Conservation (phyloP, 2,329 filamentous ascomycete species). For the Fusarium cyanostomum region DNA sequence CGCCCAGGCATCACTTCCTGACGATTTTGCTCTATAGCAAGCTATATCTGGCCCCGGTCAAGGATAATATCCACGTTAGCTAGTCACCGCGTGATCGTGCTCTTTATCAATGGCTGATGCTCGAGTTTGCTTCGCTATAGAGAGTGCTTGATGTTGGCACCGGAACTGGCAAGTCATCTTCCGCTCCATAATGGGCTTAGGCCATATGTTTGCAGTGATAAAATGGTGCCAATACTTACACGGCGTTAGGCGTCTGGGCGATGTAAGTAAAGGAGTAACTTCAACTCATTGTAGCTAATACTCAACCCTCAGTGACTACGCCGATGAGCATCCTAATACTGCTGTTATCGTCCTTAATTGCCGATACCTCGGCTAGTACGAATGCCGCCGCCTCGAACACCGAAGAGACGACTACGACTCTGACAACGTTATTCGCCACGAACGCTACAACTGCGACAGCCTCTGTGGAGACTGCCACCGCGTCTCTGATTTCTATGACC, state of each 20-base stretch:
- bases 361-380: too few relatives aligned
- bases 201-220: too few relatives aligned
- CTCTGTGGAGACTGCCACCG: too few relatives aligned
- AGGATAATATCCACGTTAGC: slow-evolving; percentile 4
- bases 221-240: not conserved
- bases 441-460: too few relatives aligned
- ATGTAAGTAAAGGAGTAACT: not conserved
- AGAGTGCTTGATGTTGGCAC: slow-evolving; percentile 19
- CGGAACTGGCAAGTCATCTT: not conserved
- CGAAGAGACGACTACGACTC: too few relatives aligned
- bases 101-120: not conserved
- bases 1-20: slow-evolving; percentile 12
- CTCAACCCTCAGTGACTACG: slow-evolving; percentile 7
- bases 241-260: slow-evolving; percentile 4
- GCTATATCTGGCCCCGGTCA: slow-evolving; percentile 13
- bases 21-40: slow-evolving; percentile 10
- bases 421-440: too few relatives aligned
- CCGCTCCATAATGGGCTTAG: not conserved
- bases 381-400: too few relatives aligned
- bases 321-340: slow-evolving; percentile 11
- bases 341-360: too few relatives aligned
- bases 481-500: too few relatives aligned
- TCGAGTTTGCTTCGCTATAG: not conserved
- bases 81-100: fast-evolving
- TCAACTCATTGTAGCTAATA: not conserved